Percentiles rank a stretch among this genome's conserved stretches.
Evolutionary conservation across 2,329 filamentous ascomycete genomes (phyloP).

Genomic region (Corinectria fuckeliana): DNA sequence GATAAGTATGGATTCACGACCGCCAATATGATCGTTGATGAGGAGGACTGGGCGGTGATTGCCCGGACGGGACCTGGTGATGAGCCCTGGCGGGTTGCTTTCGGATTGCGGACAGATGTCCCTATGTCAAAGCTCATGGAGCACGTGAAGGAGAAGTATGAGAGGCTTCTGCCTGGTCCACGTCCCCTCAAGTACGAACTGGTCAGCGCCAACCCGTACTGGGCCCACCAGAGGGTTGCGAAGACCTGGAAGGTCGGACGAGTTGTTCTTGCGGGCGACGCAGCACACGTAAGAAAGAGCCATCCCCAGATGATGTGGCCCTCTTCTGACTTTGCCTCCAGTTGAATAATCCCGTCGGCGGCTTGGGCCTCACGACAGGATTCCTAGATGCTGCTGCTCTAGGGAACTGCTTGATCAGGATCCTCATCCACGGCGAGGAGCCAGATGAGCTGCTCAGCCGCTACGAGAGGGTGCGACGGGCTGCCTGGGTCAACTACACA

Average conservation of each 20-base stretch:
- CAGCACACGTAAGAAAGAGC: background rate
- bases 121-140: background rate
- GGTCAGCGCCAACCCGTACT: background rate
- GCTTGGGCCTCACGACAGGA: background rate
- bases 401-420: background rate
- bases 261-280: background rate
- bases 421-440: background rate
- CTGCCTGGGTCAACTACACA: background rate
- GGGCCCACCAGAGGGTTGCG: background rate
- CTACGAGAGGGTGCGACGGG: background rate
- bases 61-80: background rate
- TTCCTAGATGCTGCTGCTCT: background rate
- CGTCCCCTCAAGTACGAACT: background rate
- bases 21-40: conserved; percentile 1
- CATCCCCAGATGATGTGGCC: background rate
- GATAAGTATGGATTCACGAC: conserved; percentile 4
- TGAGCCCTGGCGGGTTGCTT: background rate
- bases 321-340: background rate
- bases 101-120: background rate
- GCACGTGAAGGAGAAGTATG: background rate
- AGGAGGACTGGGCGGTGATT: conserved; percentile 6
- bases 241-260: background rate
- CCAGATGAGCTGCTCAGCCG: background rate
- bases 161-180: background rate
- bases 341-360: background rate